Evolutionary conservation across 2,329 filamentous ascomycete genomes (phyloP).

Genomic region (Penicillium sp.): DNA sequence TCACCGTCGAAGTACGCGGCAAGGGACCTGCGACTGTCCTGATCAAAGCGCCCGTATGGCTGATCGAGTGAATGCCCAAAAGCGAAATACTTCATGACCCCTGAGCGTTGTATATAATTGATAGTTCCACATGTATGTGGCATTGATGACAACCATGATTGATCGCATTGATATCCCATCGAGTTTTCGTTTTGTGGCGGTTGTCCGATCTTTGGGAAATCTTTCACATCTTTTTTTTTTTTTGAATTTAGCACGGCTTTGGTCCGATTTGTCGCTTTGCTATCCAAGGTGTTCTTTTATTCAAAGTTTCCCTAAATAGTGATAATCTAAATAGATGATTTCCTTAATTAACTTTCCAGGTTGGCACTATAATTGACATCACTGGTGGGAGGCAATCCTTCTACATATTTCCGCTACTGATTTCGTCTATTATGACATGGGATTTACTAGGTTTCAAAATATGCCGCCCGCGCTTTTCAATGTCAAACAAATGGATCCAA

Average conservation of each 20-base stretch:
- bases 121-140: neutral
- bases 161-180: conserved; percentile 19
- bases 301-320: neutral
- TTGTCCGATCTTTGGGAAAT: neutral
- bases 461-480: no score
- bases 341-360: neutral
- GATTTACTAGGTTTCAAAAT: no score
- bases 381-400: no score
- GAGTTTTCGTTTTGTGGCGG: conserved; percentile 11
- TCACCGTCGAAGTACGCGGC: conserved; percentile 72
- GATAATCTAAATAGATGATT: neutral
- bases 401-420: no score
- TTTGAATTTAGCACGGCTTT: neutral
- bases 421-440: no score
- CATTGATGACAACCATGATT: conserved; percentile 3
- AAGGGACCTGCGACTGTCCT: conserved; percentile 63
- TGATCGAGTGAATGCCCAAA: conserved; percentile 27
- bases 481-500: neutral
- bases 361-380: no score
- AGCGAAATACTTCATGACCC: neutral
- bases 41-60: conserved; percentile 70
- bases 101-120: conserved; percentile 1
- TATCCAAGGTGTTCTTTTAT: neutral
- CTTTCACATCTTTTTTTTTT: neutral
- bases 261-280: neutral